These are phyloP conservation scores for Aspergillus chevalieri DNA, from an alignment of 2,329 filamentous ascomycete genomes.

Conservation along the genomic window DNA sequence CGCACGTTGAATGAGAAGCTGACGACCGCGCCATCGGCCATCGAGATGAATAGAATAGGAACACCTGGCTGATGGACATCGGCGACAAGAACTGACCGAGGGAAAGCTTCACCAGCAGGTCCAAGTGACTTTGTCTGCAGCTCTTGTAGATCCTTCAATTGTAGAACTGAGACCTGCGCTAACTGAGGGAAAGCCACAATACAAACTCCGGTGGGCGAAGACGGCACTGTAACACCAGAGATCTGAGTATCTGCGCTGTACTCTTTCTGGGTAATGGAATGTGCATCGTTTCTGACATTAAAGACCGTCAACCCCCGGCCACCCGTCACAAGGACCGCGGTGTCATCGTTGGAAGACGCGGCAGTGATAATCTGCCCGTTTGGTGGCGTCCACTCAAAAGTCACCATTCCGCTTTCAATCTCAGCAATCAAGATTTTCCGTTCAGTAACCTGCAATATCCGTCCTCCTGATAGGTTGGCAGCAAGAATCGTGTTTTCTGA, in stretches of 20 bases:
- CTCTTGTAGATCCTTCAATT: constrained; percentile 59
- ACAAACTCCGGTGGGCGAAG: constrained; percentile 58
- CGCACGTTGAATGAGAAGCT: constrained; percentile 66
- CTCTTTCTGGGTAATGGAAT: constrained; percentile 53
- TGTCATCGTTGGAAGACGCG: constrained; percentile 65
- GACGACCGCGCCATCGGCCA: constrained; percentile 87
- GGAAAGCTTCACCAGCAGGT: constrained; percentile 67
- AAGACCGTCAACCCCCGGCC: constrained; percentile 68
- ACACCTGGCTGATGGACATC: constrained; percentile 62
- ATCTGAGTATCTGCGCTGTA: constrained; percentile 67
- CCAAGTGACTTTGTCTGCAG: constrained; percentile 59
- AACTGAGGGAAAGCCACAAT: constrained; percentile 84
- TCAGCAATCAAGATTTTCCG: constrained; percentile 59
- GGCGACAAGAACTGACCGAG: constrained; percentile 72
- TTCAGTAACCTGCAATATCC: constrained; percentile 71
- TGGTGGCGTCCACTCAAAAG: constrained; percentile 43
- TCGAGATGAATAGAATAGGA: constrained; percentile 77
- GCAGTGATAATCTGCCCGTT: constrained; percentile 60
- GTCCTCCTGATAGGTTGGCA: constrained; percentile 56
- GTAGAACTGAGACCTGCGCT: constrained; percentile 70
- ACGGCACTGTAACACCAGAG: constrained; percentile 73
- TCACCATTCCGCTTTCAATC: constrained; percentile 41
- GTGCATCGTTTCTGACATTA: constrained; percentile 54
- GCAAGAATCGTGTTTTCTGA: constrained; percentile 66
- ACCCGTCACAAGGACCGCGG: constrained; percentile 67